phyloP scores from a whole-genome alignment of 192 early-diverging fungal genomes.

The Backusella mclennaniae region DNA sequence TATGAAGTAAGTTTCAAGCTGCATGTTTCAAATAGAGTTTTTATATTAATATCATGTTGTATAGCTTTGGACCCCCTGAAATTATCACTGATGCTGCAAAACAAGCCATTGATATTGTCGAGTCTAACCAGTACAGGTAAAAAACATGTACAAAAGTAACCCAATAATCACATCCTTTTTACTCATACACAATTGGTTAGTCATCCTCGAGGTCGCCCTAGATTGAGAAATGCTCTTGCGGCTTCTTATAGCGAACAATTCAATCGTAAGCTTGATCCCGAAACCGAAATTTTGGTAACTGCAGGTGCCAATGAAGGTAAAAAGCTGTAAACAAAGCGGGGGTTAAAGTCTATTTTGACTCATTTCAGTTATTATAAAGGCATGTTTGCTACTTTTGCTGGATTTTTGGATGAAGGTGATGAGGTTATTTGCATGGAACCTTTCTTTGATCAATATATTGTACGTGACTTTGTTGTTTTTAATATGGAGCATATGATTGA shows the following conservation, averaged over 20 bases:
- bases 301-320: constrained; percentile 88
- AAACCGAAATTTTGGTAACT: constrained; percentile 83
- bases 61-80: constrained; percentile 81
- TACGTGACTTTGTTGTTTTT: constrained; percentile 27
- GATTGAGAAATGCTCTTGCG: constrained; percentile 69
- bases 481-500: background rate
- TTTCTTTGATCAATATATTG: constrained; percentile 93
- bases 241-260: constrained; percentile 73
- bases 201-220: constrained; percentile 63
- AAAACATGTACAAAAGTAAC: constrained; percentile 45
- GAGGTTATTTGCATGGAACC: constrained; percentile 96
- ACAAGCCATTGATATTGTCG: constrained; percentile 57
- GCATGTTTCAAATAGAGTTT: background rate
- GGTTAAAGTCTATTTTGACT: background rate
- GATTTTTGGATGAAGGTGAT: constrained; percentile 76
- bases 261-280: constrained; percentile 65
- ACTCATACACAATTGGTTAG: constrained; percentile 14
- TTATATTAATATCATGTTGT: background rate
- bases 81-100: constrained; percentile 82
- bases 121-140: constrained; percentile 77
- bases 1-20: constrained; percentile 54
- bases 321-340: background rate
- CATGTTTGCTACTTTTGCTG: constrained; percentile 77
- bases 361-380: constrained; percentile 31
- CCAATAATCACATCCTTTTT: background rate